Evolutionary conservation across 345 rosid genomes (phyloP), one percentile per base, ranked within the genome.

Genomic region (Theobroma cacao): DNA sequence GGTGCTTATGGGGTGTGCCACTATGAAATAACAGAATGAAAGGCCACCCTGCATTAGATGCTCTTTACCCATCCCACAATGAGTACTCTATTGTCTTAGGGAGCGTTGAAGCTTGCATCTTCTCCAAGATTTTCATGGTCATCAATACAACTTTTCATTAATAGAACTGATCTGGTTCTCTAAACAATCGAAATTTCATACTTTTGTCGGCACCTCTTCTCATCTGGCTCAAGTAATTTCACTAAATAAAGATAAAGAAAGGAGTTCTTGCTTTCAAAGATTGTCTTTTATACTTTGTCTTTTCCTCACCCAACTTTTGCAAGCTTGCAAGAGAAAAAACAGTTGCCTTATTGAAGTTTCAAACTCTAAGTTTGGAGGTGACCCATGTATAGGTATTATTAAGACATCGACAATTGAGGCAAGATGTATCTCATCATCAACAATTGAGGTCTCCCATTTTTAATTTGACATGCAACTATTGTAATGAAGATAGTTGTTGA

Each of bases 371-470:
- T 91, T 95, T 72, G 85, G 84, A 17, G 82, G 83, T 22, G 98
- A 95, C 59, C 98, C 98, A 10, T 95, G 98, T 83, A 86, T 75
- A 7, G 87, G 94, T 69, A 81, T 75, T 63, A 76, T 86, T 28
- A 95, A 93, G 87, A 90, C 91, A n/a, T 83, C 93, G 83, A 91
- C 92, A 11, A 91, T 95, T 24, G 84, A 88, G 85, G 98, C 95
- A 30, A 86, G 82, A 78, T 95, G 98, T 62, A 66, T 75, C 50
- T 80, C 78, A 18, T 80, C 94, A 12, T 86, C 85, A 26, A 77
- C 71, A 31, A 40, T 28, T 53, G 88, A 86, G 33, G 81, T 70
- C 24, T 75, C 85, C 41, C 85, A 67, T 58, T 40, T 80, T 55
- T 83, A 71, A 80, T 65, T 15, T 22, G 12, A 65, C 58, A 45